These are phyloP conservation scores for Sodiomyces alkalinus DNA, from an alignment of 2,329 filamentous ascomycete genomes.

Conservation along the genomic window DNA sequence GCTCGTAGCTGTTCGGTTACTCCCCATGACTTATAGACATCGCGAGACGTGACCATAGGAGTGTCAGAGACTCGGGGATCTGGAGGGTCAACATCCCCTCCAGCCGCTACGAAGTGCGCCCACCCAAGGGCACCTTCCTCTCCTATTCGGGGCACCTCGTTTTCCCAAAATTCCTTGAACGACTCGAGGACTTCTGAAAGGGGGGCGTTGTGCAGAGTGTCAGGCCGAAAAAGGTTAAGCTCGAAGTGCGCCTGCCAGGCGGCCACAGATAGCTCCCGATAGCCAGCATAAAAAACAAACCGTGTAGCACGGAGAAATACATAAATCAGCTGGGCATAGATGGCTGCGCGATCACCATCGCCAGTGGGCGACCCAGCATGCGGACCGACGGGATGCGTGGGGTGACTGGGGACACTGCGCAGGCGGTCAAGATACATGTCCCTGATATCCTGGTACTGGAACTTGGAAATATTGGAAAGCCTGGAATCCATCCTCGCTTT, in stretches of 20 bases:
- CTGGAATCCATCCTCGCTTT: constrained; percentile 55
- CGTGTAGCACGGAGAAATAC: constrained; percentile 60
- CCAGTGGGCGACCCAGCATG: constrained; percentile 1
- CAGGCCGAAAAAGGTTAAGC: constrained; percentile 46
- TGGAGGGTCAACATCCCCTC: constrained; percentile 22
- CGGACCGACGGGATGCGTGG: constrained; percentile 3
- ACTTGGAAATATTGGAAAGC: constrained; percentile 50
- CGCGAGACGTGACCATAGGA: constrained; percentile 15
- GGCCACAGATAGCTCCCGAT: constrained; percentile 58
- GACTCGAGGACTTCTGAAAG: constrained; percentile 12
- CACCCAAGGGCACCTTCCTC: constrained; percentile 60
- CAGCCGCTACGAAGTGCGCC: constrained; percentile 31
- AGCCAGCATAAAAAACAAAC: constrained; percentile 65
- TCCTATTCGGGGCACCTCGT: constrained; percentile 63
- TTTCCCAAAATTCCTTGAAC: constrained; percentile 76
- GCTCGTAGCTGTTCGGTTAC: constrained; percentile 36
- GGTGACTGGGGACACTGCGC: constrained; percentile 2
- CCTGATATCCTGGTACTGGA: constrained; percentile 53
- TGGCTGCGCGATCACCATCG: not conserved
- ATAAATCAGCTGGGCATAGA: constrained; percentile 41
- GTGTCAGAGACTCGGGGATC: constrained; percentile 17
- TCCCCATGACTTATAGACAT: constrained; percentile 36
- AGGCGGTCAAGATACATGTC: constrained; percentile 41
- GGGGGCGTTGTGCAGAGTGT: constrained; percentile 8
- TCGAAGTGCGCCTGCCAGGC: constrained; percentile 77